These are phyloP conservation scores for Solanum sejunctum DNA, from an alignment of 257 asterid species.

Conservation along the genomic window DNA sequence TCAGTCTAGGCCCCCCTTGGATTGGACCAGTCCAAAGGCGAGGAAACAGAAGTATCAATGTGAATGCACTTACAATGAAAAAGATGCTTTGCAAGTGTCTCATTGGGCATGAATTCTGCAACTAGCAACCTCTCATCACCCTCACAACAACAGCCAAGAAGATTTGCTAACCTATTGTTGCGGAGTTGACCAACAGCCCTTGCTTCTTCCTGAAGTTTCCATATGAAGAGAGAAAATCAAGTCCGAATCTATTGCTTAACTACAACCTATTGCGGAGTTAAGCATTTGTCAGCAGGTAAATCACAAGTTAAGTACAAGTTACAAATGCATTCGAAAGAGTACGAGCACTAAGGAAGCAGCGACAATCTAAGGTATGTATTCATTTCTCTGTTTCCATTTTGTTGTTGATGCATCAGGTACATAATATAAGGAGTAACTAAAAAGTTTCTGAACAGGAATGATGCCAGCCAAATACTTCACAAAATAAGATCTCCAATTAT, in stretches of 20 bases:
- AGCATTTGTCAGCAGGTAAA: background rate
- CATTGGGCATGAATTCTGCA: slow-evolving; percentile 87
- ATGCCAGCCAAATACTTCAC: slow-evolving; percentile 18
- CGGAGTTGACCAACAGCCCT: slow-evolving; percentile 82
- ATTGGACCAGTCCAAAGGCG: background rate
- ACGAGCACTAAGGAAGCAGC: background rate
- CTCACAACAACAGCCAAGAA: slow-evolving; percentile 90
- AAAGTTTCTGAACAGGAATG: background rate
- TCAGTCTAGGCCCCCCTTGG: background rate
- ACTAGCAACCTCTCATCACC: slow-evolving; percentile 90
- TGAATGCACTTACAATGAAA: slow-evolving; percentile 63
- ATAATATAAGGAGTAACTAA: background rate
- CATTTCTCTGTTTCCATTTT: background rate
- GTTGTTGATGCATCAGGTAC: background rate
- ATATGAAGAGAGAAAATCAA: background rate
- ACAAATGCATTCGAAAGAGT: background rate
- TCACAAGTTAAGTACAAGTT: background rate
- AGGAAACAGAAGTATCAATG: background rate
- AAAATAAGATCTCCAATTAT: background rate
- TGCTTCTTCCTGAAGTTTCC: slow-evolving; percentile 70
- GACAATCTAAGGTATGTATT: background rate
- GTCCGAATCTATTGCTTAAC: background rate
- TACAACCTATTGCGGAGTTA: background rate
- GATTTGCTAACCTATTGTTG: slow-evolving; percentile 57
- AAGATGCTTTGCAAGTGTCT: slow-evolving; percentile 88